Base-by-base conservation (phyloP, 1,284 basidiomycete species). In the Leccinum subrobustum region DNA sequence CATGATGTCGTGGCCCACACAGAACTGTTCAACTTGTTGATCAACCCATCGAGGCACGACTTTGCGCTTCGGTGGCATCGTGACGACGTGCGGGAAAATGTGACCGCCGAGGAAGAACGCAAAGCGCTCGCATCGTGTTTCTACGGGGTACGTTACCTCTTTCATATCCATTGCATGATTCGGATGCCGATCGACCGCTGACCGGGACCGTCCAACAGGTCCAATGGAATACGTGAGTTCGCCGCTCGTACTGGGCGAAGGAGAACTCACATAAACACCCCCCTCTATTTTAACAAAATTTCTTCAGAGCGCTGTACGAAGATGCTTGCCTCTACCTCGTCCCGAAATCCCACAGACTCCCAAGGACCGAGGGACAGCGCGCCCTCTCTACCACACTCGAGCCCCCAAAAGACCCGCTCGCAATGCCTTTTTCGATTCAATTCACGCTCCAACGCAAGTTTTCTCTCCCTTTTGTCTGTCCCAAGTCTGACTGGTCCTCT, bases 21-120 rank as follows among this genome's bases (percentile, higher is more conserved):
- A 92, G 91, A 93, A 70, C 75, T 92, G 23, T 92, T 93, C 75
- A 93, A 93, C 69, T 72, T 93, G 57, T 78, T 93, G 56, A 88
- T 93, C 63, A 91, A 93, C 70, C 92, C 91, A 0, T 64, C 77
- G 1, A 69, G 74, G 7, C 86, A 89, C 64, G 79, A 86, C 52
- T 94, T 93, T 69, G 88, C 91, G 0, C 77, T 94, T 52, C 79
- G 88, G 48, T 94, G 92, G 91, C 92, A 94, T 73, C 81, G 92
- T 3, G 92, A 94, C 67, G 92, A 93, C 73, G 81, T 94, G 12
- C 78, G 77, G 55, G 86, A 86, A 63, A 78, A 80, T 29, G 88
- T 87, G 0, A 81, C 78, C 0, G 73, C 79, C n/a, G 83, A 86
- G 11, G 88, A 93, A 67, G 92, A 94, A 69, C 68, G 69, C 1